A percentile compares a stretch with the other conserved stretches of the same genome.
Evolutionary conservation across 352 stramenopile genomes (phyloP).

Genomic region (Globisporangium acanthophoron): DNA sequence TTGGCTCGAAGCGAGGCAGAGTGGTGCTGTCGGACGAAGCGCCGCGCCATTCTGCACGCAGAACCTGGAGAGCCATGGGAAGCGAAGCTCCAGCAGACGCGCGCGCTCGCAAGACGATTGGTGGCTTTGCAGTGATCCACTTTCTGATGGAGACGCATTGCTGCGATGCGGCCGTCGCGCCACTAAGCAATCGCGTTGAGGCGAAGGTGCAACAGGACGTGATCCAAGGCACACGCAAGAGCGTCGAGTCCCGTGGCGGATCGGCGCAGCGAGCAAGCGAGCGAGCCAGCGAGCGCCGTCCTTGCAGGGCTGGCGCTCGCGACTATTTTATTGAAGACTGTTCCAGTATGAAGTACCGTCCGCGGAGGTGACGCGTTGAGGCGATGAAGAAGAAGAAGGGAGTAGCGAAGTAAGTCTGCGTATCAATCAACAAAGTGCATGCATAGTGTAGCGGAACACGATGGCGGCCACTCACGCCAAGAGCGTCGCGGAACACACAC

Average conservation of each 20-base stretch:
- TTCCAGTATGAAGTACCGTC: constrained; percentile 13
- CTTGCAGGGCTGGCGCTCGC: neutral
- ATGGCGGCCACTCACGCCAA: neutral
- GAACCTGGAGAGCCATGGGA: neutral
- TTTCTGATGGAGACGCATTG: no score
- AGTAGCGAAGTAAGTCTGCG: constrained; percentile 8
- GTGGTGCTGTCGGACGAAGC: neutral
- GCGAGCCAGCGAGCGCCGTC: neutral
- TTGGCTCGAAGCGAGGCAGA: neutral
- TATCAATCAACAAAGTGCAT: constrained; percentile 5
- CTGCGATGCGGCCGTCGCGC: no score
- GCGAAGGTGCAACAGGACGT: neutral
- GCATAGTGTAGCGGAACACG: neutral
- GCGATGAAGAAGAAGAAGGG: neutral
- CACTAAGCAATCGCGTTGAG: no score
- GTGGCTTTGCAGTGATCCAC: no score
- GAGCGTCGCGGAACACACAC: neutral
- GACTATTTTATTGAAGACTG: constrained; percentile 10
- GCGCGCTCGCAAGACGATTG: no score
- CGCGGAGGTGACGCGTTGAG: neutral
- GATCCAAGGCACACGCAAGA: neutral
- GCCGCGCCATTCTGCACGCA: neutral
- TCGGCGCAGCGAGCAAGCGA: neutral
- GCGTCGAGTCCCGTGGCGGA: neutral
- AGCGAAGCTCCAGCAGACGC: neutral